Evolutionary conservation across 1,139 yeast genomes (phyloP).

Genomic region (Hyphopichia wangnamkhiaoensis): DNA sequence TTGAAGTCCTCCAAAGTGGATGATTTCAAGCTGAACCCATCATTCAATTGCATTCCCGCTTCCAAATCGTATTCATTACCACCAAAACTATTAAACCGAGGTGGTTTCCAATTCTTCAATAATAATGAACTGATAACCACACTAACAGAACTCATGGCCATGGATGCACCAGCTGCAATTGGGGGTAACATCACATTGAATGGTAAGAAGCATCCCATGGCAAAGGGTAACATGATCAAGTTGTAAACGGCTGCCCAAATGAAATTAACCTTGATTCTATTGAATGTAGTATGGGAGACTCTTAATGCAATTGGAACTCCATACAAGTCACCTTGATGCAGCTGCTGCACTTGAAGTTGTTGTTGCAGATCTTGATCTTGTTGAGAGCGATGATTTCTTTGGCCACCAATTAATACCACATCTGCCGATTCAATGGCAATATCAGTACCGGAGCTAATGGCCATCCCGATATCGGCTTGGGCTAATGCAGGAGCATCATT

Average conservation of each 20-base stretch:
- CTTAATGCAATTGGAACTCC: slow-evolving; percentile 76
- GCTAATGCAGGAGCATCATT: slow-evolving; percentile 96
- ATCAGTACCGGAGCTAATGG: slow-evolving; percentile 90
- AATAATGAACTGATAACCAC: slow-evolving; percentile 81
- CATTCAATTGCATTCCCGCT: slow-evolving; percentile 12
- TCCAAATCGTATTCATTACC: slow-evolving; percentile 23
- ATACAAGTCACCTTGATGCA: slow-evolving; percentile 42
- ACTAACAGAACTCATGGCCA: slow-evolving; percentile 91
- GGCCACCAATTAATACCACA: slow-evolving; percentile 59
- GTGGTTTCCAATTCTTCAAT: slow-evolving; percentile 63
- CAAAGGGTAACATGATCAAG: slow-evolving; percentile 86
- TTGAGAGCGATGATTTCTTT: slow-evolving; percentile 15
- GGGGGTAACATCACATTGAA: slow-evolving; percentile 79
- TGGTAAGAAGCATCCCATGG: slow-evolving; percentile 88
- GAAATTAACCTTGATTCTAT: slow-evolving; percentile 76
- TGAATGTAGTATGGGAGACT: slow-evolving; percentile 69
- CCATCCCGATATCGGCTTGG: slow-evolving; percentile 85
- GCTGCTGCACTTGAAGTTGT: no score
- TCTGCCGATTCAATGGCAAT: slow-evolving; percentile 97
- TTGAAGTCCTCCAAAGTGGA: slow-evolving; percentile 35
- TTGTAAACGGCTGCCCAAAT: slow-evolving; percentile 88
- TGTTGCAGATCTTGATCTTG: no score
- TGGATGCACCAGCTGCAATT: slow-evolving; percentile 88
- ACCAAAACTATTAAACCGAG: slow-evolving; percentile 21
- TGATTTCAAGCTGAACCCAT: slow-evolving; percentile 30